Base-by-base conservation (phyloP, 371 early-diverging fungal species). In the Mortierella polycephala region DNA sequence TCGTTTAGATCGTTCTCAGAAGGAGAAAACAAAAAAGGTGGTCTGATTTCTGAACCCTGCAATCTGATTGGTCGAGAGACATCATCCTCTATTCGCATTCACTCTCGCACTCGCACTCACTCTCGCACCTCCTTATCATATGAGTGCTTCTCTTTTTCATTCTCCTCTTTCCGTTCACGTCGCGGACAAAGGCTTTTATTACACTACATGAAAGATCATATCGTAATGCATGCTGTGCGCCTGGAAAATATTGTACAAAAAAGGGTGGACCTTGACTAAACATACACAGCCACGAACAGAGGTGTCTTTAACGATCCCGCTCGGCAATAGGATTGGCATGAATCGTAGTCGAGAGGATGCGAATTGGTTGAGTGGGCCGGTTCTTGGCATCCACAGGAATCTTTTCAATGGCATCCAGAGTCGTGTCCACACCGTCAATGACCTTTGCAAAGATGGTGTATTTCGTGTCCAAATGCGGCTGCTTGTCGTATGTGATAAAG, bases 311-410 rank as follows among this genome's bases (percentile, higher is more conserved):
- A 11, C 70, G 70, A n/a, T 76, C 79, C 37, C 64, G 55, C 44
- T 96, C 95, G 5, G 98, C 97, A 44, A 98, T 85, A 10, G 98
- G 98, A 76, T 98, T 98, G n/a, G 98, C 96, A 83, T 97, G 97
- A 45, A 98, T 93, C 0, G 94, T 96, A 13, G 96, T 89, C 5
- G 86, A 85, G 57, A 83, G 85, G 20, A 98, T 93, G 66, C 89
- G 86, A 18, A 96, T 86, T 1, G 93, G 94, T 68, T 96, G 91
- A 21, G 92, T 70, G 6, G 98, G 98, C 37, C 95, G 84, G 75
- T 92, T 83, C 74, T 94, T 94, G 55, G 90, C 92, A 69, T 94
- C 96, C 11, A 96, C 95, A 20, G 95, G 92, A 16, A 96, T 81
- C 58, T 90, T 92, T 75, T 98, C 98, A 47, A 98, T 82, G 0